Conservation (phyloP, 2,329 filamentous ascomycete species). For the Ophiostoma australiae region DNA sequence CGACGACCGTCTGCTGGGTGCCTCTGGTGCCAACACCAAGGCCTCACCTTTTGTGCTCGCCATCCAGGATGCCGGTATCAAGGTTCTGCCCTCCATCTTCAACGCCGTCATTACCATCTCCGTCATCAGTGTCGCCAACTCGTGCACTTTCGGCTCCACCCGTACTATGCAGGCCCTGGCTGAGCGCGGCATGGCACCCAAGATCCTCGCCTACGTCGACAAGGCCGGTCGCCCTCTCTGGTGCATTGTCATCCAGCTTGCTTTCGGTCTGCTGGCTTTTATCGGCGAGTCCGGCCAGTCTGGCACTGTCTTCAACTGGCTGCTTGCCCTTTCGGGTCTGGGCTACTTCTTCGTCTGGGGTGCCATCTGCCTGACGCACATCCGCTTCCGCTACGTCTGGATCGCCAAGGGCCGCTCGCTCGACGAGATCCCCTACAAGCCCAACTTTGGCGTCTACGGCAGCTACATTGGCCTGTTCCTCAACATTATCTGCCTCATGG, state of each 20-base stretch:
- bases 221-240: conserved; percentile 55
- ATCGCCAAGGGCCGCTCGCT: conserved; percentile 51
- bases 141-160: conserved; percentile 47
- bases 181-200: conserved; percentile 49
- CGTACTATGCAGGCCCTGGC: conserved; percentile 49
- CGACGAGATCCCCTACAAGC: conserved; percentile 46
- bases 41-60: conserved; percentile 50
- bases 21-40: conserved; percentile 41
- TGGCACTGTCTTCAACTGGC: conserved; percentile 55
- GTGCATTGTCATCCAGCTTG: conserved; percentile 49
- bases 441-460: conserved; percentile 55
- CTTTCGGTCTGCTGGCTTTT: conserved; percentile 57
- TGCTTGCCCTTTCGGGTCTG: conserved; percentile 66
- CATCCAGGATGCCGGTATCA: conserved; percentile 47
- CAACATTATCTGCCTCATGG: conserved; percentile 63
- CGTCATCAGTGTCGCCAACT: conserved; percentile 50
- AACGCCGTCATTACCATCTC: conserved; percentile 50
- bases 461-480: conserved; percentile 64
- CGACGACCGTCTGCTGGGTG: conserved; percentile 39
- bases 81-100: conserved; percentile 48
- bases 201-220: conserved; percentile 57
- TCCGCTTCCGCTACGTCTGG: conserved; percentile 61
- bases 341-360: conserved; percentile 73
- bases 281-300: conserved; percentile 44
- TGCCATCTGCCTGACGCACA: conserved; percentile 60